Percentiles rank a stretch among this genome's conserved stretches.
phyloP scores from a whole-genome alignment of 2,329 filamentous ascomycete species.

The Penicillium sp. region DNA sequence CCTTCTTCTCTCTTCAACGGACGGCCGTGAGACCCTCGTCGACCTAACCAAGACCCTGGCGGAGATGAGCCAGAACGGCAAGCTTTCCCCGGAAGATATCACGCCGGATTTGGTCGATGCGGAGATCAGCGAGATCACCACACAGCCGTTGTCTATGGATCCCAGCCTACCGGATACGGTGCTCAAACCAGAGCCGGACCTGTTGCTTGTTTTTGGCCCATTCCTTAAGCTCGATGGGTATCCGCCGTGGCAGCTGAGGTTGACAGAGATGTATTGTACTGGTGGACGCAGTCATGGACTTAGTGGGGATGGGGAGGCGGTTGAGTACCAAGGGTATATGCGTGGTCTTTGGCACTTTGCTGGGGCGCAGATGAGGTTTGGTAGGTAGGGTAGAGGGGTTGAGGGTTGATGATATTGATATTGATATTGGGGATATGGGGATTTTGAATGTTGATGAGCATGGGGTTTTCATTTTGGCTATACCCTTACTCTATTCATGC shows the following conservation, averaged over 20 bases:
- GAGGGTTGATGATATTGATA: background rate
- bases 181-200: constrained; percentile 84
- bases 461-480: background rate
- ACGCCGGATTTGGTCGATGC: constrained; percentile 82
- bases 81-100: constrained; percentile 78
- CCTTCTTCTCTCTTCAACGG: constrained; percentile 79
- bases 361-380: constrained; percentile 83
- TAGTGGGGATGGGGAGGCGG: constrained; percentile 45
- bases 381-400: constrained; percentile 45
- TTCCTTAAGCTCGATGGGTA: constrained; percentile 84
- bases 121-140: constrained; percentile 66
- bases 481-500: background rate
- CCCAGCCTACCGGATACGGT: constrained; percentile 5
- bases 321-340: constrained; percentile 93
- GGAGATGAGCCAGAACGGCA: constrained; percentile 89
- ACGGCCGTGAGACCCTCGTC: constrained; percentile 89
- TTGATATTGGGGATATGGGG: background rate
- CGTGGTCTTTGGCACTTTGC: constrained; percentile 79
- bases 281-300: constrained; percentile 39
- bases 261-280: constrained; percentile 86
- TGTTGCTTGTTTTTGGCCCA: constrained; percentile 83
- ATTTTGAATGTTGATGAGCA: background rate
- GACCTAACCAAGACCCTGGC: constrained; percentile 92
- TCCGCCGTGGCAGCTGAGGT: constrained; percentile 90
- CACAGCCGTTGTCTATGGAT: constrained; percentile 24